A percentile compares a stretch with the other conserved stretches of the same genome.
Evolutionary conservation across 192 early-diverging fungal genomes (phyloP).

Genomic region (Chytriomyces sp.): DNA sequence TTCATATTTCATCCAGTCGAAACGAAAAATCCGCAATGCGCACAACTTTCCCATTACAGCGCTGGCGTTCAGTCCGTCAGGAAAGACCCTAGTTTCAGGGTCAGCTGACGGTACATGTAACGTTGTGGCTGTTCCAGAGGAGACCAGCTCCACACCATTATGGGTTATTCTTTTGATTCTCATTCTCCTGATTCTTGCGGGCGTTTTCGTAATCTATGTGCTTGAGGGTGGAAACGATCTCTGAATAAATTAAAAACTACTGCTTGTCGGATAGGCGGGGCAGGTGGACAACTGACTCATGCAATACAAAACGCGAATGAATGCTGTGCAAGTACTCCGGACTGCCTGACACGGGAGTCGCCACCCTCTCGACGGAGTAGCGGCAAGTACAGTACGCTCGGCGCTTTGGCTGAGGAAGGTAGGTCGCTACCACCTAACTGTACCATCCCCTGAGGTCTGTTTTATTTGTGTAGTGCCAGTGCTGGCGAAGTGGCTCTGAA

Average conservation of each 20-base stretch:
- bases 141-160: not conserved
- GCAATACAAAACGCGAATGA: too few species aligned
- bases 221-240: constrained; percentile 39
- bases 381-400: too few species aligned
- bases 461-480: too few species aligned
- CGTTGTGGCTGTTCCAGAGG: constrained; percentile 30
- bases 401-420: too few species aligned
- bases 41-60: constrained; percentile 83
- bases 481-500: too few species aligned
- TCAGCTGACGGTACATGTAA: constrained; percentile 76
- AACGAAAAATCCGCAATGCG: constrained; percentile 67
- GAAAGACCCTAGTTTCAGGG: constrained; percentile 73
- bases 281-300: too few species aligned
- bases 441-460: too few species aligned
- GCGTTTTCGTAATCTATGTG: constrained; percentile 23
- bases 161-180: constrained; percentile 10
- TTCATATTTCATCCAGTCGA: constrained; percentile 38
- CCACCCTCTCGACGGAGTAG: too few species aligned
- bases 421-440: too few species aligned
- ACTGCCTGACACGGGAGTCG: too few species aligned
- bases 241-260: constrained; percentile 2
- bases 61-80: constrained; percentile 72
- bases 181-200: constrained; percentile 24
- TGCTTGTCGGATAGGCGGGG: not conserved
- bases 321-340: too few species aligned